Base-by-base conservation (phyloP, 2,329 filamentous ascomycete genomes). In the Dactylellina leptospora region DNA sequence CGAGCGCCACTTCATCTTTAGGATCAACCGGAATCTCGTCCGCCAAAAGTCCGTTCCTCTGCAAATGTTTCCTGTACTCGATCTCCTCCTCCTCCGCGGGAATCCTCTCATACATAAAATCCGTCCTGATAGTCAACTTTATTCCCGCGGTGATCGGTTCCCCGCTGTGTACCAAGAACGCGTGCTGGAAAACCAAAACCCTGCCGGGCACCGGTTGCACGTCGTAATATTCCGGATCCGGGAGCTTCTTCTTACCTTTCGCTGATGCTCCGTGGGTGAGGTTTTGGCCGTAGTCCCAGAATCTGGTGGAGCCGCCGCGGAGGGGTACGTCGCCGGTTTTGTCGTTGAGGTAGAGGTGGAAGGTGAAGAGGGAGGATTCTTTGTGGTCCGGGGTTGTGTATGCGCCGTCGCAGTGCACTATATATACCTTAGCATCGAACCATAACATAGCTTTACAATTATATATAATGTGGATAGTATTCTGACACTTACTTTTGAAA, bases 131-230 rank as follows among this genome's bases (percentile, higher is more conserved):
- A 1, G 74, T 74, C 45, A 73, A 51, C 28, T 75, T 75, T 28
- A 63, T 42, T 18, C 74, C 74, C 13, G 40, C 59, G 1, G 54
- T 69, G 23, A 75, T 68, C 6, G 72, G 69, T 23, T 74, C 73
- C 22, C 74, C 74, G 28, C 69, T 74, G 47, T 75, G 74, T 3
- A 74, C 33, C 8, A 75, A 28, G 33, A 60, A 68, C 2, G 56
- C 63, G 48, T 75, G 74, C 27, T 75, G 73, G 47, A 75, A 75
- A 10, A 75, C 23, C 53, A 75, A 42, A 3, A 75, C 72, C 6
- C 70, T 56, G 28, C 74, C 74, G 1, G 74, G 74, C 9, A 66
- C 53, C 4, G 73, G 64, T 27, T 61, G 69, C 2, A 75, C 69
- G 47, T 75, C 74, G 23, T 66, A 68, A 23, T 36, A 72, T 5